Base-by-base conservation (phyloP, 768 basidiomycete genomes). In the Roridomyces roridus region DNA sequence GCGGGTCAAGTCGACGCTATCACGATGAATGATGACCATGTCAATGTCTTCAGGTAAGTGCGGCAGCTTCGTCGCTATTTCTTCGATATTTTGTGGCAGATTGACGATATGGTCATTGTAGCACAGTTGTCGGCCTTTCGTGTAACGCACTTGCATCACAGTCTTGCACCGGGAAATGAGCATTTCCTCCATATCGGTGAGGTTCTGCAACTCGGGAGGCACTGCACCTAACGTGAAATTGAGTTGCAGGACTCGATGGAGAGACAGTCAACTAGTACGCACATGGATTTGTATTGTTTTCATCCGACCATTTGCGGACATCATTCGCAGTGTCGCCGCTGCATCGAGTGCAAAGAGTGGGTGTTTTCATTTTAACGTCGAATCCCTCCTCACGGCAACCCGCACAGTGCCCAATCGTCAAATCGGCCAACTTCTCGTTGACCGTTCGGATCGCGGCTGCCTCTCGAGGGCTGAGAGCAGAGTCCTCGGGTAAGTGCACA, bases 131-230 rank as follows among this genome's bases (percentile, higher is more conserved):
- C 41, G 55, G 34, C 60, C 55, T 8, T 39, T 35, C 15, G 60
- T 62, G 45, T 50, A 57, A 2, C 49, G 44, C 18, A 62, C 60
- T 31, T 61, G 54, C 60, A 61, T 61, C 3, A 61, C 55, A 9
- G 55, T n/a, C 47, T 60, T 60, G 24, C 28, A n/a, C 3, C 58
- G 58, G 7, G 58, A 46, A 23, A 57, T 57, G 3, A 57, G 18
- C 55, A 57, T 57, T 21, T 57, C 55, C 18, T 57, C 55, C 41
- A 57, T 50, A 11, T 57, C 55, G 0, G 55, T 57, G 20, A 57
- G 55, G 29, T 57, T 50, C 25, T 57, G 31, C 20, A 57, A 17
- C 15, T 42, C 48, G 1, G 31, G 20, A 2, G 55, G 55, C 14
- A 28, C 35, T 3, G 43, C 43, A 2, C 14, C 52, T 54, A 36